phyloP scores from a whole-genome alignment of 495 filamentous ascomycete species.

The Aspergillus diversus region DNA sequence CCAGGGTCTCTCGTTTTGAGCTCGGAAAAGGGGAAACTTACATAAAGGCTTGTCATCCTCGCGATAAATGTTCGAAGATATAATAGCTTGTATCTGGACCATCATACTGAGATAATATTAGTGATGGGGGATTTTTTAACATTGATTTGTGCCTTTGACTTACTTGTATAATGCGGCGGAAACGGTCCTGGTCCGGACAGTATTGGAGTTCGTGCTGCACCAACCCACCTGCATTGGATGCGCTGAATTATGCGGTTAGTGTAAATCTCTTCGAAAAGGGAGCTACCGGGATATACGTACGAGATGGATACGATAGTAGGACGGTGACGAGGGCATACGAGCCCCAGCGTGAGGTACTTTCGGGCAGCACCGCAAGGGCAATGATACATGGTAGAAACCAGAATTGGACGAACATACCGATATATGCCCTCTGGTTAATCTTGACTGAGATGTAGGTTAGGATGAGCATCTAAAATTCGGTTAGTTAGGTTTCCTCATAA shows the following conservation, averaged over 20 bases:
- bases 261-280: no score
- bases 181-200: constrained; percentile 57
- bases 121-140: no score
- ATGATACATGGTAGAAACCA: constrained; percentile 40
- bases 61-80: constrained; percentile 58
- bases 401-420: constrained; percentile 35
- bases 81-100: constrained; percentile 53
- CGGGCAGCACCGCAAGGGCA: constrained; percentile 46
- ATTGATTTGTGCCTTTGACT: no score
- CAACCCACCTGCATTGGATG: constrained; percentile 37
- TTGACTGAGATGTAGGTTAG: no score
- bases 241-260: background rate
- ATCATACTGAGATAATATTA: constrained; percentile 27
- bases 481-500: no score
- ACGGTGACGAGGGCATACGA: constrained; percentile 59
- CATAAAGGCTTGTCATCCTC: constrained; percentile 59
- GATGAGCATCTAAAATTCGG: no score
- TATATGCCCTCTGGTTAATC: constrained; percentile 46
- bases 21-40: no score
- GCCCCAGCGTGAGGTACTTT: constrained; percentile 52
- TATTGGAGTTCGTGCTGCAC: constrained; percentile 53
- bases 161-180: constrained; percentile 57
- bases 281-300: no score
- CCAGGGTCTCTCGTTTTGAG: no score
- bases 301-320: constrained; percentile 56